Percentiles rank a stretch among this genome's conserved stretches.
Evolutionary conservation across 805 yeast species (phyloP).

Genomic region (Sugiyamaella americana): DNA sequence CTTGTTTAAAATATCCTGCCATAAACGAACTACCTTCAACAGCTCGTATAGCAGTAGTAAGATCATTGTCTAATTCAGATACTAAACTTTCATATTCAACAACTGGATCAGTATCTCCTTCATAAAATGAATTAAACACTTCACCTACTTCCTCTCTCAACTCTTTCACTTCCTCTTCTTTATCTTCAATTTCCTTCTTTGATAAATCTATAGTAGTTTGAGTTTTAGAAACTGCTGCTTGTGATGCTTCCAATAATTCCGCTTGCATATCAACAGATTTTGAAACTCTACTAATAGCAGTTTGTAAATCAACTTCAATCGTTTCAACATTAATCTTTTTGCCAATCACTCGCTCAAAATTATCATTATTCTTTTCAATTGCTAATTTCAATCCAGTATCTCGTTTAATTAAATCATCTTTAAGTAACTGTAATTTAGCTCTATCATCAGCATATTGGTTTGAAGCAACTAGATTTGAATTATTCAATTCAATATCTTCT

Average conservation of each 20-base stretch:
- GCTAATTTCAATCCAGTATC: constrained; percentile 30
- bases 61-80: constrained; percentile 54
- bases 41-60: constrained; percentile 53
- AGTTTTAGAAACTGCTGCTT: neutral
- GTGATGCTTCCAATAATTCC: neutral
- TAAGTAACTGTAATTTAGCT: constrained; percentile 46
- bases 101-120: constrained; percentile 32
- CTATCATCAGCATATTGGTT: constrained; percentile 54
- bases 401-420: constrained; percentile 36
- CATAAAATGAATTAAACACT: constrained; percentile 33
- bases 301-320: constrained; percentile 16
- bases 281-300: constrained; percentile 9
- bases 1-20: constrained; percentile 60
- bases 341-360: constrained; percentile 23
- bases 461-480: constrained; percentile 43
- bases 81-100: constrained; percentile 46
- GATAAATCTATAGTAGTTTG: neutral
- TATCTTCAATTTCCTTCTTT: neutral
- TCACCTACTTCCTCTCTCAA: constrained; percentile 9
- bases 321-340: constrained; percentile 17
- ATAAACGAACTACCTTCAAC: constrained; percentile 65
- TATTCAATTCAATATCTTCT: constrained; percentile 43
- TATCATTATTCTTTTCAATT: constrained; percentile 22
- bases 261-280: neutral
- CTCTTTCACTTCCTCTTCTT: neutral